Percentiles rank a stretch among this genome's conserved stretches.
phyloP scores from a whole-genome alignment of 2,329 filamentous ascomycete species.

The Neurospora crassa region DNA sequence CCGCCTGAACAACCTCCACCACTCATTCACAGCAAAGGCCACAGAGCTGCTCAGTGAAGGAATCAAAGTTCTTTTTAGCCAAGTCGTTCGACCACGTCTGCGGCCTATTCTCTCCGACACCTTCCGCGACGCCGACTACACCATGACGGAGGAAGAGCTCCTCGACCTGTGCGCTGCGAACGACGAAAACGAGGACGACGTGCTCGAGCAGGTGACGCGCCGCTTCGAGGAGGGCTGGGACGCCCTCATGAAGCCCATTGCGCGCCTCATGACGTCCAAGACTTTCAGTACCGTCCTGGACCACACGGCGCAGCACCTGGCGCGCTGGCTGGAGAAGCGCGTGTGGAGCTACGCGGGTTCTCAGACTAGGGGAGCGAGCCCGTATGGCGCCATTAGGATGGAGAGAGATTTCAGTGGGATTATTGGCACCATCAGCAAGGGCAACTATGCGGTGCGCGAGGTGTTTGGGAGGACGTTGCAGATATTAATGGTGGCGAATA shows the following conservation, averaged over 20 bases:
- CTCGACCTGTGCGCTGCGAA: constrained; percentile 44
- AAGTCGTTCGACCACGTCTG: constrained; percentile 76
- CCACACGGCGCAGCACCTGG: constrained; percentile 63
- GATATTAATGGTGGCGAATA: constrained; percentile 78
- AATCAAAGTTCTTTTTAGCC: constrained; percentile 75
- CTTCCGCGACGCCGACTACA: constrained; percentile 88
- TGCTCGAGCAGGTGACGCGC: constrained; percentile 60
- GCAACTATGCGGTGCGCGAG: constrained; percentile 70
- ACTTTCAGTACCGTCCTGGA: constrained; percentile 71
- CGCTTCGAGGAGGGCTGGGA: constrained; percentile 84
- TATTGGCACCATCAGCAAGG: constrained; percentile 55
- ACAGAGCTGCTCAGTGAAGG: constrained; percentile 76
- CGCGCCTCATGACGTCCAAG: constrained; percentile 69
- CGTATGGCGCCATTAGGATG: constrained; percentile 70
- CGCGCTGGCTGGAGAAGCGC: constrained; percentile 75
- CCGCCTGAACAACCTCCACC: constrained; percentile 58
- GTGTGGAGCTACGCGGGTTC: constrained; percentile 67
- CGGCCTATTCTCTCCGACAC: constrained; percentile 78
- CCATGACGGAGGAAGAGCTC: constrained; percentile 53
- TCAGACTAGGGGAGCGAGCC: constrained; percentile 49
- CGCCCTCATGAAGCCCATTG: constrained; percentile 72
- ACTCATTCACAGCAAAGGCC: constrained; percentile 67
- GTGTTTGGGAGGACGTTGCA: constrained; percentile 67
- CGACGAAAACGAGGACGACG: constrained; percentile 41
- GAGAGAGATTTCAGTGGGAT: constrained; percentile 78